Evolutionary conservation across 1,284 basidiomycete genomes (phyloP).

Genomic region (Trichosporon coremiiforme): DNA sequence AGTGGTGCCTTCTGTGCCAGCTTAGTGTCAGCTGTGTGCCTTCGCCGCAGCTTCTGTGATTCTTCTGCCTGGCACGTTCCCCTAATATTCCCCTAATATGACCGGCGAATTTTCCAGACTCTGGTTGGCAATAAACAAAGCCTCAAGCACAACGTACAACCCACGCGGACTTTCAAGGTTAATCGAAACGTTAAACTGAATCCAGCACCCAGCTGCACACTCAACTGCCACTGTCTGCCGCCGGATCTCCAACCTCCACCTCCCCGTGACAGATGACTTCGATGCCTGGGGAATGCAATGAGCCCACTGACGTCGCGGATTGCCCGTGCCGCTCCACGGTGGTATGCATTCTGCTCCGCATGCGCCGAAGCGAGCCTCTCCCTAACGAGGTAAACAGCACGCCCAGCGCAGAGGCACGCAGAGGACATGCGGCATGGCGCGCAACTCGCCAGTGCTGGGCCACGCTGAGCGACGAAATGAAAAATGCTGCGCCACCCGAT

Average conservation of each 20-base stretch:
- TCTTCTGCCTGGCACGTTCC: not conserved
- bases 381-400: not conserved
- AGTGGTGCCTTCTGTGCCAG: not conserved
- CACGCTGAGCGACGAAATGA: not conserved
- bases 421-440: not conserved
- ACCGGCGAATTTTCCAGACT: conserved; percentile 6
- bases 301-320: not conserved
- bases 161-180: conserved; percentile 9
- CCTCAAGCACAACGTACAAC: conserved; percentile 2
- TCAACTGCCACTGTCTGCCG: too few relatives aligned
- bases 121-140: conserved; percentile 5
- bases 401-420: not conserved
- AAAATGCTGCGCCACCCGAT: conserved; percentile 5
- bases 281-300: not conserved
- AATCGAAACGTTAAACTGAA: conserved; percentile 18
- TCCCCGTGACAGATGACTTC: too few relatives aligned
- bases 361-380: not conserved
- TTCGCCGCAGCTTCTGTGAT: not conserved
- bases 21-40: not conserved
- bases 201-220: not conserved
- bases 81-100: not conserved
- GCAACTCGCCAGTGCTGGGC: not conserved
- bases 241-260: too few relatives aligned
- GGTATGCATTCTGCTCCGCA: not conserved
- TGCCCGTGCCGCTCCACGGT: not conserved